A percentile compares a stretch with the other conserved stretches of the same genome.
These are phyloP conservation scores for Candida mattraensis DNA, from an alignment of 805 yeast genomes.

Conservation along the genomic window DNA sequence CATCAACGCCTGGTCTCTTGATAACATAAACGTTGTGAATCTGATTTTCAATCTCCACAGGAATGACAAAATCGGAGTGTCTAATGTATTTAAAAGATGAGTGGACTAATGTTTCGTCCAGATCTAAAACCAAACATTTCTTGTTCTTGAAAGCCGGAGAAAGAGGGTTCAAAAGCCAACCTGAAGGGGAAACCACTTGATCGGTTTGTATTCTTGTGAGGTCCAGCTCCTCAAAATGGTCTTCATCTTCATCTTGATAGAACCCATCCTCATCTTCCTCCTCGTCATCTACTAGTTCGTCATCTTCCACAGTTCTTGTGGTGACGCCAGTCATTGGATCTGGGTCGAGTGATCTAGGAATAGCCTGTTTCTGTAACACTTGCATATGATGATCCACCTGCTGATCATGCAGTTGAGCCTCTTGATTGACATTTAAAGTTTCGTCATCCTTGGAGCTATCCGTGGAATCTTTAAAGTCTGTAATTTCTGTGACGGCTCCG, in stretches of 20 bases:
- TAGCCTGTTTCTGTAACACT: slow-evolving; percentile 14
- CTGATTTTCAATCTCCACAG: slow-evolving; percentile 93
- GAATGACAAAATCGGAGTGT: slow-evolving; percentile 94
- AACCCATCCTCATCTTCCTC: slow-evolving; percentile 16
- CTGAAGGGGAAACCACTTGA: slow-evolving; percentile 65
- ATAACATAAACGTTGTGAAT: slow-evolving; percentile 93
- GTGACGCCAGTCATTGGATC: slow-evolving; percentile 10
- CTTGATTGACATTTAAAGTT: slow-evolving; percentile 20
- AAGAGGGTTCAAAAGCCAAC: slow-evolving; percentile 62
- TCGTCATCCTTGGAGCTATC: slow-evolving; percentile 39
- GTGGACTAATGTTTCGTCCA: slow-evolving; percentile 96
- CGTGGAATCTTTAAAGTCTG: slow-evolving; percentile 35
- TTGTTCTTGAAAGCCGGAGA: slow-evolving; percentile 51
- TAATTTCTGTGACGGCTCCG: slow-evolving; percentile 28
- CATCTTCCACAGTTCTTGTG: slow-evolving; percentile 16
- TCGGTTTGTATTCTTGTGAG: slow-evolving; percentile 67
- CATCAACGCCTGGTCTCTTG: slow-evolving; percentile 97
- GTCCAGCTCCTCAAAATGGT: slow-evolving; percentile 44
- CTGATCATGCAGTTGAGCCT: slow-evolving; percentile 3
- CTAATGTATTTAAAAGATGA: slow-evolving; percentile 89
- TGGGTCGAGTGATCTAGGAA: slow-evolving; percentile 16
- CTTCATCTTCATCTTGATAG: slow-evolving; percentile 25
- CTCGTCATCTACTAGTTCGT: slow-evolving; percentile 19
- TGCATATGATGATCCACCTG: slow-evolving; percentile 14
- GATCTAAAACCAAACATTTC: slow-evolving; percentile 86